Conservation (phyloP, 2,329 filamentous ascomycete genomes). For the Pseudocercospora musae region DNA sequence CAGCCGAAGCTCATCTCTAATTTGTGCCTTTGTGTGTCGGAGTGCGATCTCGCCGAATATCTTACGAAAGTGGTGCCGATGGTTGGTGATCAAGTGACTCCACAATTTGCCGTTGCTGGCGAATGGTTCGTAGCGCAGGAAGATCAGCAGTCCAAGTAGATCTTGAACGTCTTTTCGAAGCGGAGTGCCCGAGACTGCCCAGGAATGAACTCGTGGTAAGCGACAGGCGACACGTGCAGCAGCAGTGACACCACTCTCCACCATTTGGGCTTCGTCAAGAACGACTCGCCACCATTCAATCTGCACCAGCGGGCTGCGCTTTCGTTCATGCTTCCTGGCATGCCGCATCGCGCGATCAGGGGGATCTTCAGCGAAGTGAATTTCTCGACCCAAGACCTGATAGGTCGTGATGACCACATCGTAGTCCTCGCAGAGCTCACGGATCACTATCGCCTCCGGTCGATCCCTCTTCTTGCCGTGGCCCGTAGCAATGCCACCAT, state of each 20-base stretch:
- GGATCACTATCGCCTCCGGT: conserved; percentile 40
- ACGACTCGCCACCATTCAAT: conserved; percentile 85
- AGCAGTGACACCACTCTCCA: conserved; percentile 81
- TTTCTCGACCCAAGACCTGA: conserved; percentile 70
- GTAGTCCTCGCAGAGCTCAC: conserved; percentile 45
- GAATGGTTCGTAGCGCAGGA: conserved; percentile 76
- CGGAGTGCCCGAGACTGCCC: conserved; percentile 90
- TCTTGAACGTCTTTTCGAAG: conserved; percentile 76
- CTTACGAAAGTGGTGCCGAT: conserved; percentile 62
- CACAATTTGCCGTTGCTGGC: conserved; percentile 63
- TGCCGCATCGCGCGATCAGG: conserved; percentile 68
- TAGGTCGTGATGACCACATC: conserved; percentile 64
- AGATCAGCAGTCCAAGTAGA: conserved; percentile 74
- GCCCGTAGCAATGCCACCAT: conserved; percentile 48
- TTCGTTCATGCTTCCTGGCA: conserved; percentile 47
- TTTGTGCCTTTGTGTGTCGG: conserved; percentile 78
- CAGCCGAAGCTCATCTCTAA: conserved; percentile 73
- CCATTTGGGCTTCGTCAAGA: conserved; percentile 79
- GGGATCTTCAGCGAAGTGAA: conserved; percentile 70
- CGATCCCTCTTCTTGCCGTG: conserved; percentile 30
- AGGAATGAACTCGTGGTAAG: conserved; percentile 81
- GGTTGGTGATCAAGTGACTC: conserved; percentile 59
- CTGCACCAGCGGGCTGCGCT: conserved; percentile 74
- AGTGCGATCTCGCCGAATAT: conserved; percentile 72
- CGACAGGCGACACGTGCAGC: conserved; percentile 75